Evolutionary conservation across 106 monocot genomes (phyloP).

Genomic region (Phalaenopsis equestris): DNA sequence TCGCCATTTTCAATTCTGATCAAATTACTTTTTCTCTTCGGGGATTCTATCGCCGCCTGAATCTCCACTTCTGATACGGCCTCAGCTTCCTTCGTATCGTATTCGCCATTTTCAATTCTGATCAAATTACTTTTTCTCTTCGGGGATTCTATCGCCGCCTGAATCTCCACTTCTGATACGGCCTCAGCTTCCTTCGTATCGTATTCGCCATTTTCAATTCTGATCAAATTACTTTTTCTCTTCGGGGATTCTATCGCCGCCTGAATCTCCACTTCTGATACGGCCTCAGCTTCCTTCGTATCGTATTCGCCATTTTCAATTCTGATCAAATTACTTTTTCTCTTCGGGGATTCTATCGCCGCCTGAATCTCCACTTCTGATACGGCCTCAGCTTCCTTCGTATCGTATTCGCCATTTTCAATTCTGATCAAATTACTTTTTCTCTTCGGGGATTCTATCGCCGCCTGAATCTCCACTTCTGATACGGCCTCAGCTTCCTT

Average conservation of each 20-base stretch:
- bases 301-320: not conserved
- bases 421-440: too few relatives aligned
- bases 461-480: not conserved
- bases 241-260: not conserved
- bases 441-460: not conserved
- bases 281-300: not conserved
- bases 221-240: too few relatives aligned
- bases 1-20: not conserved
- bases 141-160: not conserved
- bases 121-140: not conserved
- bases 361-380: not conserved
- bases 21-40: not conserved
- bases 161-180: not conserved
- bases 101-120: not conserved
- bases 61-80: not conserved
- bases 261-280: not conserved
- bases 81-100: not conserved
- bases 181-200: not conserved
- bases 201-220: not conserved
- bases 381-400: not conserved
- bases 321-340: too few relatives aligned
- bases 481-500: not conserved
- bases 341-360: not conserved
- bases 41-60: too few relatives aligned
- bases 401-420: not conserved